phyloP scores from a whole-genome alignment of 805 yeast species.

The Candida taoyuanica region DNA sequence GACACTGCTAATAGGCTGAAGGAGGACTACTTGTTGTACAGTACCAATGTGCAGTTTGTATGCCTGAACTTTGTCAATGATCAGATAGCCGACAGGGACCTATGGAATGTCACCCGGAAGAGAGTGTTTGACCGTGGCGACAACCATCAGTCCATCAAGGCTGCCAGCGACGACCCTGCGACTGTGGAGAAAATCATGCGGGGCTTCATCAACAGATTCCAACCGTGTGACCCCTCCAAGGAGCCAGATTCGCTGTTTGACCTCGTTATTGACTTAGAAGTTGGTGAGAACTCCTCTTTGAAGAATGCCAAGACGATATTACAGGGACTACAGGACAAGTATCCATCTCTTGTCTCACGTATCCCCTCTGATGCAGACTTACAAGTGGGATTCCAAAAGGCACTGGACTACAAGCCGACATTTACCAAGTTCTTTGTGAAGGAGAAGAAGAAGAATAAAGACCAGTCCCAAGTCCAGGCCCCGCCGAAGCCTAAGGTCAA shows the following conservation, averaged over 20 bases:
- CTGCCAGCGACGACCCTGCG: conserved; percentile 38
- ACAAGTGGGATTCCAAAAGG: conserved; percentile 44
- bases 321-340: conserved; percentile 33
- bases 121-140: conserved; percentile 74
- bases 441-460: conserved; percentile 9
- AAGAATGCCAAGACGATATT: conserved; percentile 45
- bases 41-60: conserved; percentile 49
- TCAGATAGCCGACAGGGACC: conserved; percentile 29
- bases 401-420: conserved; percentile 52
- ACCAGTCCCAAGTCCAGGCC: conserved; percentile 1
- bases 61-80: conserved; percentile 62
- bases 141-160: conserved; percentile 80
- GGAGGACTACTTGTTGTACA: conserved; percentile 38
- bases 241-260: conserved; percentile 70
- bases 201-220: conserved; percentile 69
- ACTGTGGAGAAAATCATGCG: conserved; percentile 60
- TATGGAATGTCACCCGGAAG: conserved; percentile 49
- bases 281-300: conserved; percentile 42
- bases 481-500: conserved; percentile 9
- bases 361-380: conserved; percentile 41
- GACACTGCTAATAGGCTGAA: conserved; percentile 43
- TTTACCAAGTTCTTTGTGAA: conserved; percentile 33
- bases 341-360: conserved; percentile 39
- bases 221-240: conserved; percentile 42
- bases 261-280: conserved; percentile 52